These are phyloP conservation scores for Saprolegnia parasitica DNA, from an alignment of 352 stramenopile genomes.

Conservation along the genomic window DNA sequence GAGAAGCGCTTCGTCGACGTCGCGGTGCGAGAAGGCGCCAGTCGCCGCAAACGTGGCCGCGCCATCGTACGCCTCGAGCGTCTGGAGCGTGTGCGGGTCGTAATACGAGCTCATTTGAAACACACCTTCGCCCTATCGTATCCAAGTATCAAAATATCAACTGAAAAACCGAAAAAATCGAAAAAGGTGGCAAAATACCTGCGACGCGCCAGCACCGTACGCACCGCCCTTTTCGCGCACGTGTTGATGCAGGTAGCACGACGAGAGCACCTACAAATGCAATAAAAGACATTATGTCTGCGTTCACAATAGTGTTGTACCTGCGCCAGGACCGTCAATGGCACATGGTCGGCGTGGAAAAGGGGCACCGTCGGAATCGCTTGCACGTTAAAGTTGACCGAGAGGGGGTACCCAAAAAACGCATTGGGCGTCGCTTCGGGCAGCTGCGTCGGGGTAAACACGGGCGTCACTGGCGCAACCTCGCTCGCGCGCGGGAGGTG, in stretches of 20 bases:
- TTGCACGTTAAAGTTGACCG: slow-evolving; percentile 79
- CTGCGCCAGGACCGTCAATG: slow-evolving; percentile 66
- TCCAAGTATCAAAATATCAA: too few species aligned
- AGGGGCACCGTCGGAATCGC: slow-evolving; percentile 70
- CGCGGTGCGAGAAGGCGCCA: slow-evolving; percentile 59
- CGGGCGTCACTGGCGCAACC: neutral
- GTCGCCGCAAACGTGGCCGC: slow-evolving; percentile 46
- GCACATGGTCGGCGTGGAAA: slow-evolving; percentile 65
- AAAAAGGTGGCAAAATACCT: slow-evolving; percentile 31
- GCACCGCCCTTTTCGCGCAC: slow-evolving; percentile 75
- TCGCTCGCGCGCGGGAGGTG: neutral
- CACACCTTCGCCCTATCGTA: slow-evolving; percentile 62
- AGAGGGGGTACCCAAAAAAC: slow-evolving; percentile 75
- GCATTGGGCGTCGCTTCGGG: slow-evolving; percentile 37
- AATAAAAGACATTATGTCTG: too few species aligned
- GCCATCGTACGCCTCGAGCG: slow-evolving; percentile 62
- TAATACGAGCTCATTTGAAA: slow-evolving; percentile 82
- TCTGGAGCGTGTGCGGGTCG: slow-evolving; percentile 77
- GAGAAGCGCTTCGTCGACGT: slow-evolving; percentile 75
- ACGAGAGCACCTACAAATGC: slow-evolving; percentile 60
- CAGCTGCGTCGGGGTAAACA: slow-evolving; percentile 22
- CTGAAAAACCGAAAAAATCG: too few species aligned
- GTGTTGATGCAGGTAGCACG: slow-evolving; percentile 75
- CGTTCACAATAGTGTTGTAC: slow-evolving; percentile 31
- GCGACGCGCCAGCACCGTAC: slow-evolving; percentile 64